Conservation (phyloP, 192 early-diverging fungal genomes). For the Coemansia sp. region DNA sequence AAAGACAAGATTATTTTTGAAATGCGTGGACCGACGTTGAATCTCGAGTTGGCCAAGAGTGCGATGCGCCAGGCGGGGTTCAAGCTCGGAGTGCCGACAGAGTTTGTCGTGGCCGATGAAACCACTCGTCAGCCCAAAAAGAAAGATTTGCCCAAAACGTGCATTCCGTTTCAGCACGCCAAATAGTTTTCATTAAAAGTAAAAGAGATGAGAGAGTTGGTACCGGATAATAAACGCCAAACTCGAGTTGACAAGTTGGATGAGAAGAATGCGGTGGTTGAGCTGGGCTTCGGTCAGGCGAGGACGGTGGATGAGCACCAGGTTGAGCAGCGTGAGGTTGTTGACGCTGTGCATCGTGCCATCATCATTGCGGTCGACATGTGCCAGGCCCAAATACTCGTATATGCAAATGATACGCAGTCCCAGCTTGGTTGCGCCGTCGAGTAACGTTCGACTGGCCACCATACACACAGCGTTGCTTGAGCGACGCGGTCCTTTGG, state of each 20-base stretch:
- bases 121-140: slow-evolving; percentile 49
- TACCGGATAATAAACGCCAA: slow-evolving; percentile 84
- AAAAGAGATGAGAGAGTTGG: slow-evolving; percentile 78
- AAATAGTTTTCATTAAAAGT: slow-evolving; percentile 54
- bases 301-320: slow-evolving; percentile 76
- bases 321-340: slow-evolving; percentile 92
- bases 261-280: slow-evolving; percentile 59
- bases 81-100: slow-evolving; percentile 46
- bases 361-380: slow-evolving; percentile 36
- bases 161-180: slow-evolving; percentile 48
- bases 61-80: slow-evolving; percentile 50
- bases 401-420: slow-evolving; percentile 31
- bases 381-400: slow-evolving; percentile 27
- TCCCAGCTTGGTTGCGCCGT: slow-evolving; percentile 34
- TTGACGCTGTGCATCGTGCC: slow-evolving; percentile 63
- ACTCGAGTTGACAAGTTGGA: slow-evolving; percentile 67
- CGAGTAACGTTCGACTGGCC: slow-evolving; percentile 37
- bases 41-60: slow-evolving; percentile 63
- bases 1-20: slow-evolving; percentile 90
- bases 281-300: slow-evolving; percentile 69
- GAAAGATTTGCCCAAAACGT: slow-evolving; percentile 39
- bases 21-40: slow-evolving; percentile 71
- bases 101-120: slow-evolving; percentile 44
- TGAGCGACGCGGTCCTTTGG: slow-evolving; percentile 26
- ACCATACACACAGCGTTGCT: slow-evolving; percentile 17